Conservation (phyloP, 2,329 filamentous ascomycete genomes). For the Colletotrichum spaethianum region DNA sequence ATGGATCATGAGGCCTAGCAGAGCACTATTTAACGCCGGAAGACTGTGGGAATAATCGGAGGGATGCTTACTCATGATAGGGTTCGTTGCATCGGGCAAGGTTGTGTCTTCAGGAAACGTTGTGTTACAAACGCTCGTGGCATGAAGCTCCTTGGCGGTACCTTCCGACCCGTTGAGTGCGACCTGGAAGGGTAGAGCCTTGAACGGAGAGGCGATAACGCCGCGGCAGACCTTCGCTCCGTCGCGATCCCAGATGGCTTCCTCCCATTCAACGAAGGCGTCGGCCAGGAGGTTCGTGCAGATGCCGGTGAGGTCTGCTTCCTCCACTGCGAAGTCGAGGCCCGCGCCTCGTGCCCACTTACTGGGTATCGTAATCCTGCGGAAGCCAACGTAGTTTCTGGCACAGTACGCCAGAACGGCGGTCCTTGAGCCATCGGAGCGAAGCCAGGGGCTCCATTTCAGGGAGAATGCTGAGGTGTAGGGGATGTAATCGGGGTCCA, state of each 20-base stretch:
- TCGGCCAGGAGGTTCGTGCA: conserved; percentile 67
- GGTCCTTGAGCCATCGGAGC: conserved; percentile 50
- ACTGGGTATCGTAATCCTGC: conserved; percentile 59
- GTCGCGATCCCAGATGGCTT: conserved; percentile 59
- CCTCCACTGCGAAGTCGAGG: conserved; percentile 56
- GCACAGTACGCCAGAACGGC: conserved; percentile 66
- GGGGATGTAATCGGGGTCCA: conserved; percentile 65
- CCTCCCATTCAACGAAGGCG: conserved; percentile 70
- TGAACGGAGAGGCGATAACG: conserved; percentile 66
- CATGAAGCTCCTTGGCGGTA: conserved; percentile 52
- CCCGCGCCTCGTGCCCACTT: conserved; percentile 53
- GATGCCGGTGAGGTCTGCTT: conserved; percentile 60
- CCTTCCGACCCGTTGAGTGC: conserved; percentile 51
- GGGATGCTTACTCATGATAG: conserved; percentile 58
- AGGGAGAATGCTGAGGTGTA: conserved; percentile 65
- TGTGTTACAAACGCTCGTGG: conserved; percentile 61
- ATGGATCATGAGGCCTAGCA: conserved; percentile 63
- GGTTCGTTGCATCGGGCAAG: conserved; percentile 54
- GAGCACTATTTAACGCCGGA: background rate
- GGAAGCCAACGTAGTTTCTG: conserved; percentile 69
- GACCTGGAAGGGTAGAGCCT: conserved; percentile 66
- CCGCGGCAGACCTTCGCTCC: conserved; percentile 62
- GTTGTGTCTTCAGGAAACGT: conserved; percentile 56
- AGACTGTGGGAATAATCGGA: conserved; percentile 44
- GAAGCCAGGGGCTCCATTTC: conserved; percentile 69